Base-by-base conservation (phyloP, 306 rosid species). In the Medicago ruthenica region DNA sequence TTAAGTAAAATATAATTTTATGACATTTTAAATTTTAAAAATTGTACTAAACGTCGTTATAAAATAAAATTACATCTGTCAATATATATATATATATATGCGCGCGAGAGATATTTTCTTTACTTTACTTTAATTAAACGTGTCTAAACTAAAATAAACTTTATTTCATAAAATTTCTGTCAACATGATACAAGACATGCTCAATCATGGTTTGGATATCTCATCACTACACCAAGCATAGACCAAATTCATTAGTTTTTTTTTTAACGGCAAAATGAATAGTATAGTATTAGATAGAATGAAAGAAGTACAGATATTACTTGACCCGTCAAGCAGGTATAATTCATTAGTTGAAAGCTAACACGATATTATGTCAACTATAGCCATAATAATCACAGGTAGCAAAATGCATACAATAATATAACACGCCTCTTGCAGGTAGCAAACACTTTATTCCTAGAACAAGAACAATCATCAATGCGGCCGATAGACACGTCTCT, bases 391-490 rank as follows among this genome's bases (percentile, higher is more conserved):
- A 45, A 45, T 45, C 16, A 42, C 40, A 37, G 36, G 69, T 7
- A 67, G 66, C 57, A 51, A 50, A 67, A 53, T 34, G 62, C 66
- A 44, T 69, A 45, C 20, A 44, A 73, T 61, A 7, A 40, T 8
- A 40, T 40, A 51, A 6, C 57, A 74, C n/a, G 40, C 22, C 74
- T 53, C 65, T 61, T 16, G 44, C 44, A 34, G 41, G 57, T 55
- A 50, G 78, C 74, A 54, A 67, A 53, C 13, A 44, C 48, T 83
- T 80, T 70, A 79, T n/a, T 71, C 37, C 37, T 34, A 34, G 7
- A 34, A 79, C 79, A 81, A 44, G 68, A 80, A 69, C 44, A 55
- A 21, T 42, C 47, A 76, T 16, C 53, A 78, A 70, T 18, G 41
- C 20, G 45, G 57, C 53, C 44, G 67, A 64, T 42, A 79, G 76